These are phyloP conservation scores for Ganoderma resinaceum DNA, from an alignment of 1,284 basidiomycete genomes.

Conservation along the genomic window DNA sequence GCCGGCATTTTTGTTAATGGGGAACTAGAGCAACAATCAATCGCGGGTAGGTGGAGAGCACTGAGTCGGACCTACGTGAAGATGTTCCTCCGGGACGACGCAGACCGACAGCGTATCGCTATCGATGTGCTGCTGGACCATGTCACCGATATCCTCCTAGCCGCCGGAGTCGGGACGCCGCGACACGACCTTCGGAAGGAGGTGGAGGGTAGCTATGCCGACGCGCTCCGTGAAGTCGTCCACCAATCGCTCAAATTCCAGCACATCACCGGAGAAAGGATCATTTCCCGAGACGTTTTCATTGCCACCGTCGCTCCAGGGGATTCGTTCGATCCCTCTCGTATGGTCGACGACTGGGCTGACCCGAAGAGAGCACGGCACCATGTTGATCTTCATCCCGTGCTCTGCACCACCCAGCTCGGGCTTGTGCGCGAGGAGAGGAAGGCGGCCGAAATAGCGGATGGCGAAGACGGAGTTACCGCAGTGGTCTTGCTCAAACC, in stretches of 20 bases:
- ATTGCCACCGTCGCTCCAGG: conserved; percentile 42
- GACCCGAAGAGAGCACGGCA: conserved; percentile 5
- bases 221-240: conserved; percentile 48
- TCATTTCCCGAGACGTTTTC: conserved; percentile 52
- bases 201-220: conserved; percentile 37
- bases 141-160: conserved; percentile 52
- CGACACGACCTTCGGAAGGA: conserved; percentile 36
- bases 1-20: background rate
- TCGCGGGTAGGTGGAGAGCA: conserved; percentile 61
- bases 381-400: background rate
- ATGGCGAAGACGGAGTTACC: conserved; percentile 22
- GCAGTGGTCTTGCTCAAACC: conserved; percentile 37
- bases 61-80: conserved; percentile 54
- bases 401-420: background rate
- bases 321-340: conserved; percentile 38
- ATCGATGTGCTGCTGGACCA: conserved; percentile 40
- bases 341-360: conserved; percentile 53
- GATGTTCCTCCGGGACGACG: conserved; percentile 39
- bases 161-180: conserved; percentile 52
- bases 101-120: conserved; percentile 38
- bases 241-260: conserved; percentile 52
- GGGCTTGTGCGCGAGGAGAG: conserved; percentile 20
- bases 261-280: conserved; percentile 56
- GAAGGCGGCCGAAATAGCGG: conserved; percentile 19
- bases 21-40: conserved; percentile 52